Percentiles rank a stretch among this genome's conserved stretches.
Conservation (phyloP, 257 asterid species). For the Solanum sitiens region DNA sequence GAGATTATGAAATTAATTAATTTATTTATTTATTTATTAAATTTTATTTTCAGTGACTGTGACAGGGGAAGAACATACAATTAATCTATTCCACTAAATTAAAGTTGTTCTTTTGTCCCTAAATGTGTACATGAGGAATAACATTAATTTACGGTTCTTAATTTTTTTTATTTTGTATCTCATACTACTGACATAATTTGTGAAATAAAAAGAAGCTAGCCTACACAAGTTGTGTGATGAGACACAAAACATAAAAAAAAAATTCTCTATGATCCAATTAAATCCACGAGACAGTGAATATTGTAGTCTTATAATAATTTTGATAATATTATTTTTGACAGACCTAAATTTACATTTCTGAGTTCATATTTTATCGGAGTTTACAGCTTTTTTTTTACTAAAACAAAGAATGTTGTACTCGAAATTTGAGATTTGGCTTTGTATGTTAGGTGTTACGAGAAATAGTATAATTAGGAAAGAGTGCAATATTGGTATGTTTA, state of each 20-base stretch:
- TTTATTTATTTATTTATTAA: background rate
- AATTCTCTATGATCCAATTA: background rate
- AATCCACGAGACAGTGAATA: background rate
- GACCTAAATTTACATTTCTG: too few relatives aligned
- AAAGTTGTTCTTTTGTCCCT: background rate
- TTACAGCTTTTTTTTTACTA: background rate
- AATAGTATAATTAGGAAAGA: background rate
- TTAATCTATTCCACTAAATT: background rate
- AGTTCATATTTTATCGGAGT: background rate
- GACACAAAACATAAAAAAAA: background rate
- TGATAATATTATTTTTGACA: background rate
- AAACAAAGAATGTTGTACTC: background rate
- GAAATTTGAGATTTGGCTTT: background rate
- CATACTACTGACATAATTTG: background rate
- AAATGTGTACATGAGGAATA: background rate
- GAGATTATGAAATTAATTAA: background rate
- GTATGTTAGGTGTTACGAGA: background rate
- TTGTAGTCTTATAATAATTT: background rate
- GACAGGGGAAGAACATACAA: background rate
- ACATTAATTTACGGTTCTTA: background rate
- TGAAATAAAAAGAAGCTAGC: background rate
- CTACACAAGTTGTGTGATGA: background rate
- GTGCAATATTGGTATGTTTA: background rate
- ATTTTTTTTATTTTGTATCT: background rate
- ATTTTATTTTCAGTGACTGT: background rate